Evolutionary conservation across 2,329 filamentous ascomycete species (phyloP).

Genomic region (Stachybotrys echinatus): DNA sequence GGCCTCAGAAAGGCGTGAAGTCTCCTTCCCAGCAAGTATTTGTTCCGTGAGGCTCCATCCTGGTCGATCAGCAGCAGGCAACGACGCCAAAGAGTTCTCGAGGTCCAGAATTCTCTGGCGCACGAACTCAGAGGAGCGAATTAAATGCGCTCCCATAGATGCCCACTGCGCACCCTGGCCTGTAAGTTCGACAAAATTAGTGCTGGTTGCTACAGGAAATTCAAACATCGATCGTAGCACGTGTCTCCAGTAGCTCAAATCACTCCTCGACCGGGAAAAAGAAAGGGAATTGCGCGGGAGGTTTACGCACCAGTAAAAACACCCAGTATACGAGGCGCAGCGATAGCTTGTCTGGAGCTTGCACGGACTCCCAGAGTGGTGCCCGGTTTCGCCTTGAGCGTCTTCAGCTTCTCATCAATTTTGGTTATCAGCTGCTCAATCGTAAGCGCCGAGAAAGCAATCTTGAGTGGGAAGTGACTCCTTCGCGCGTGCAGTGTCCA

Average conservation of each 20-base stretch:
- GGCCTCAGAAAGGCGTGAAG: slow-evolving; percentile 11
- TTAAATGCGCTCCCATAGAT: too few relatives aligned
- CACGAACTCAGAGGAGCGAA: too few relatives aligned
- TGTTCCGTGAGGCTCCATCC: too few relatives aligned
- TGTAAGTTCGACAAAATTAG: too few relatives aligned
- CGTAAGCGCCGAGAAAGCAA: slow-evolving; percentile 1
- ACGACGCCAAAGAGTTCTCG: too few relatives aligned
- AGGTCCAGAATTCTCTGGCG: too few relatives aligned
- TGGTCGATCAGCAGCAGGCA: too few relatives aligned
- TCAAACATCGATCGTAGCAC: too few relatives aligned
- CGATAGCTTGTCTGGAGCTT: slow-evolving; percentile 10
- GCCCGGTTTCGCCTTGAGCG: background rate
- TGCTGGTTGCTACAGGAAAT: too few relatives aligned
- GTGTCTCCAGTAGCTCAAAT: too few relatives aligned
- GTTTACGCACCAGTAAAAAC: slow-evolving; percentile 22
- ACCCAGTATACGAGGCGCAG: slow-evolving; percentile 12
- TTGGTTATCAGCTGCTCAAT: background rate
- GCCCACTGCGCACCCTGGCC: too few relatives aligned
- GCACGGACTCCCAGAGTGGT: background rate
- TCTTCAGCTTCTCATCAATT: slow-evolving; percentile 1
- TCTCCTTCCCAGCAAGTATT: too few relatives aligned
- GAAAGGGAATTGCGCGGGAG: background rate
- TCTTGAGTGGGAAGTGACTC: background rate
- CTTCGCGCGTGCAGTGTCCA: background rate
- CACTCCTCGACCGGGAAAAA: background rate